phyloP scores from a whole-genome alignment of 805 yeast species.

The Ogataea kodamae region DNA sequence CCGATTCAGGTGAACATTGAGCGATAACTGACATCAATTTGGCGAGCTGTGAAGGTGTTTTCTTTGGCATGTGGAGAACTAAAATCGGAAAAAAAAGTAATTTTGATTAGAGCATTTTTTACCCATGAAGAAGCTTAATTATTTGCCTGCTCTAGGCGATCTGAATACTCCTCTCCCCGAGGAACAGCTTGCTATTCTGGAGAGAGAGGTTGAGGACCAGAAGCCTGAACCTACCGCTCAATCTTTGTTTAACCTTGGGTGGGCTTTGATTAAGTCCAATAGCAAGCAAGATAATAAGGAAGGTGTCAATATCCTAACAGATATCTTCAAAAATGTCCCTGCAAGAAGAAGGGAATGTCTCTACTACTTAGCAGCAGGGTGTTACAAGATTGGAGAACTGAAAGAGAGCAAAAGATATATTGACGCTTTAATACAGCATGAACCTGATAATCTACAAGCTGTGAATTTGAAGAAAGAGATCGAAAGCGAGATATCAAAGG shows the following conservation, averaged over 20 bases:
- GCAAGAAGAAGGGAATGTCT: conserved; percentile 84
- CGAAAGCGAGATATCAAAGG: conserved; percentile 79
- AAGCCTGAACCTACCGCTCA: conserved; percentile 77
- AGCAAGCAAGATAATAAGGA: conserved; percentile 62
- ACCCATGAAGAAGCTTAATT: conserved; percentile 26
- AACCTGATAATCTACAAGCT: conserved; percentile 84
- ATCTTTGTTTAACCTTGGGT: conserved; percentile 88
- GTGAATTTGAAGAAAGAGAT: conserved; percentile 66
- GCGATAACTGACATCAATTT: conserved; percentile 31
- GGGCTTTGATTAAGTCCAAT: conserved; percentile 85
- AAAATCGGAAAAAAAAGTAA: neutral
- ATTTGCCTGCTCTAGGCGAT: conserved; percentile 30
- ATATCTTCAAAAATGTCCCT: conserved; percentile 71
- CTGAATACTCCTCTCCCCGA: conserved; percentile 53
- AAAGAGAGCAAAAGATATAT: conserved; percentile 81
- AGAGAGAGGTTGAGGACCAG: conserved; percentile 75
- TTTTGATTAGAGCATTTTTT: neutral
- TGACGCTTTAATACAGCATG: conserved; percentile 70
- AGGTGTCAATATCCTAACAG: conserved; percentile 74
- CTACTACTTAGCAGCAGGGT: conserved; percentile 83
- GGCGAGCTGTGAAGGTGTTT: conserved; percentile 31
- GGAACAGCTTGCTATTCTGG: conserved; percentile 72
- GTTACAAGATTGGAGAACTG: conserved; percentile 84
- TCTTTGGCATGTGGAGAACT: conserved; percentile 14
- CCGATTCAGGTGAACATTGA: conserved; percentile 29